These are phyloP conservation scores for Talaromyces nanjingensis DNA, from an alignment of 495 filamentous ascomycete species.

Conservation along the genomic window DNA sequence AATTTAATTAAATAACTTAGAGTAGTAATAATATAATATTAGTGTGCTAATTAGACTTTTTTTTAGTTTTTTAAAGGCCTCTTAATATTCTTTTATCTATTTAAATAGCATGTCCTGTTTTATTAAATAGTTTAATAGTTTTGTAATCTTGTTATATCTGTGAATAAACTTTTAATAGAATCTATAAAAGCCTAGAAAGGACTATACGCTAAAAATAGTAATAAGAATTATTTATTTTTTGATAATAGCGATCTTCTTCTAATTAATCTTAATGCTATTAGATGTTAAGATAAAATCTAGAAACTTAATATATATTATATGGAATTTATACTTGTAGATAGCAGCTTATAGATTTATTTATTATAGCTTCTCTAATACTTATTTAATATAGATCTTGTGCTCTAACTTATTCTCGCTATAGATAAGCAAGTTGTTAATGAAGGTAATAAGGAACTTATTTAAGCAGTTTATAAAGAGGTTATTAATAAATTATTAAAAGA, in stretches of 20 bases:
- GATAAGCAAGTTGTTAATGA: too few relatives aligned
- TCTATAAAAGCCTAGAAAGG: too few relatives aligned
- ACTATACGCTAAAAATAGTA: too few relatives aligned
- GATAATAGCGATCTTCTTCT: too few relatives aligned
- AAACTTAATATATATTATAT: constrained; percentile 14
- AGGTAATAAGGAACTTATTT: too few relatives aligned
- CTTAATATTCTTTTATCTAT: constrained; percentile 54
- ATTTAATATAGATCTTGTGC: constrained; percentile 14
- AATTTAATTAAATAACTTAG: not conserved
- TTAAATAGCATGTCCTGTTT: constrained; percentile 14
- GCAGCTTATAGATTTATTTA: constrained; percentile 12
- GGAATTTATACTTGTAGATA: constrained; percentile 24
- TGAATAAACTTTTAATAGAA: too few relatives aligned
- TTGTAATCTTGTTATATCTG: too few relatives aligned
- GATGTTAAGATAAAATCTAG: constrained; percentile 18
- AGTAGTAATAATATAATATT: not conserved
- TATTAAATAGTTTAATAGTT: constrained; percentile 7
- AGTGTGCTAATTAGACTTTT: not conserved
- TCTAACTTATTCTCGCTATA: too few relatives aligned
- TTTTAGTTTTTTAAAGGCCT: constrained; percentile 42
- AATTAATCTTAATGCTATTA: too few relatives aligned
- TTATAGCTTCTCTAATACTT: constrained; percentile 13
- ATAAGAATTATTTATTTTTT: too few relatives aligned
- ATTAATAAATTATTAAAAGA: too few relatives aligned
- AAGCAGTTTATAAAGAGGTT: too few relatives aligned